Evolutionary conservation across 2,329 filamentous ascomycete genomes (phyloP).

Genomic region (Erysiphe neolycopersici): DNA sequence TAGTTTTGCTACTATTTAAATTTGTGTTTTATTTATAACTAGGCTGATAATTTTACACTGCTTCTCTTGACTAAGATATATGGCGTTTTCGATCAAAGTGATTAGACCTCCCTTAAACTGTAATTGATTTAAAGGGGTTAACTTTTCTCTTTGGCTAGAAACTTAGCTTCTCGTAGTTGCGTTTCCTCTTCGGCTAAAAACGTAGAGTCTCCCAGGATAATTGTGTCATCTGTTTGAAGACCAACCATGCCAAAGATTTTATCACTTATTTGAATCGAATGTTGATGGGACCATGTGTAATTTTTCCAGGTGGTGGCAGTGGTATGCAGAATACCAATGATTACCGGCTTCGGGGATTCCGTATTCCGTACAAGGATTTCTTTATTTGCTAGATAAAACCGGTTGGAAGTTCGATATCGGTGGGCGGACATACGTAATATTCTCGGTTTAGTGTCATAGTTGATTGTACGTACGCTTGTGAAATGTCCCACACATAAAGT

Average conservation of each 20-base stretch:
- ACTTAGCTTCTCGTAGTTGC: background rate
- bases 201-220: too few species aligned
- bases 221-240: too few species aligned
- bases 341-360: constrained; percentile 1
- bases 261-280: too few species aligned
- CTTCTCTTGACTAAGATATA: background rate
- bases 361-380: background rate
- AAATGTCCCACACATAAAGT: constrained; percentile 1
- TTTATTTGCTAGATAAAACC: background rate
- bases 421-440: background rate
- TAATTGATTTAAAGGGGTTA: background rate
- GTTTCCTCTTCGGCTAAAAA: background rate
- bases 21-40: background rate
- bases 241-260: too few species aligned
- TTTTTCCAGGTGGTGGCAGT: too few species aligned
- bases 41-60: background rate
- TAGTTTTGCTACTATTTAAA: background rate
- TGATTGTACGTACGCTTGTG: background rate
- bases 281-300: too few species aligned
- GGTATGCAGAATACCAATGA: constrained; percentile 1
- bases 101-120: constrained; percentile 1
- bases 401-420: background rate
- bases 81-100: background rate
- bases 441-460: background rate
- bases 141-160: constrained; percentile 1